phyloP scores from a whole-genome alignment of 257 asterid genomes.

The Mitragyna speciosa region DNA sequence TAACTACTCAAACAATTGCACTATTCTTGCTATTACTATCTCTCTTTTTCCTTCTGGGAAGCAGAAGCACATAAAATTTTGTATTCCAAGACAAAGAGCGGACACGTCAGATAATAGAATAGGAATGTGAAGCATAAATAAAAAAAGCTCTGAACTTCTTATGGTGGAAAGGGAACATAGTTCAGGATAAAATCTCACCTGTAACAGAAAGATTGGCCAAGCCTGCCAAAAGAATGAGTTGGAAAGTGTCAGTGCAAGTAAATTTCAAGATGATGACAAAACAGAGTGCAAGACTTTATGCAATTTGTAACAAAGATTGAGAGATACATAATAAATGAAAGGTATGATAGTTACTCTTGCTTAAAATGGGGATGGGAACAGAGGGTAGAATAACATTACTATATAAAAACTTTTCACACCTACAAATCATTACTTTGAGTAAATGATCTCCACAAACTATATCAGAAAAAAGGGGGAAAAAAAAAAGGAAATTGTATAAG shows the following conservation, averaged over 20 bases:
- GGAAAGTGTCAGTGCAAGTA: constrained; percentile 23
- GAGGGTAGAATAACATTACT: neutral
- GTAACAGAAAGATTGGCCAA: constrained; percentile 78
- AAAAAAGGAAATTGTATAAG: neutral
- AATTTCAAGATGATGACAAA: neutral
- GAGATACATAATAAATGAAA: neutral
- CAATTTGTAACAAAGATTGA: neutral
- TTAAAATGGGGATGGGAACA: neutral
- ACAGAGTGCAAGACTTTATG: neutral
- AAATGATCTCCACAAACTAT: neutral
- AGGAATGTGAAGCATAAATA: neutral
- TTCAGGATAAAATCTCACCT: constrained; percentile 42
- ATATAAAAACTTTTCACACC: neutral
- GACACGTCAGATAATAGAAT: neutral
- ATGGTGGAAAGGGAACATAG: constrained; percentile 1
- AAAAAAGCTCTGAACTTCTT: neutral
- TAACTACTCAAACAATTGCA: neutral
- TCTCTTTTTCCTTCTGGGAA: neutral
- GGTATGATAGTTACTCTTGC: neutral
- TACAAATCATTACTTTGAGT: neutral
- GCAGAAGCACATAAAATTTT: neutral
- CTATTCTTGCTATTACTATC: neutral
- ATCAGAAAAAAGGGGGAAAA: neutral
- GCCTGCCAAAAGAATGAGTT: constrained; percentile 53
- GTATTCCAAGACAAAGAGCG: neutral